Percentiles rank a stretch among this genome's conserved stretches.
phyloP scores from a whole-genome alignment of 2,329 filamentous ascomycete species.

The Talaromyces piceae region DNA sequence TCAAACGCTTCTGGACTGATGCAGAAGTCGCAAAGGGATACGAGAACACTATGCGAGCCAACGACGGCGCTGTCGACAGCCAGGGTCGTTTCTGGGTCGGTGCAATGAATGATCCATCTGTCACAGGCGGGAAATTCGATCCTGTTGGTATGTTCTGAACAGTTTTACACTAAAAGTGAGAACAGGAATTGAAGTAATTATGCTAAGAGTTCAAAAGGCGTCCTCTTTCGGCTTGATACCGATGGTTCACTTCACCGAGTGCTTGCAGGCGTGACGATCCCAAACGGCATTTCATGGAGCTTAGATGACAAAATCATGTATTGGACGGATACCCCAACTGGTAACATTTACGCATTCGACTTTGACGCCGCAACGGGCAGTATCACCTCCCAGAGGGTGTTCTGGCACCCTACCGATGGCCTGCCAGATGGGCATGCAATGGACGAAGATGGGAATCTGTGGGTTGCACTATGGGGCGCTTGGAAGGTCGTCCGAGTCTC shows the following conservation, averaged over 20 bases:
- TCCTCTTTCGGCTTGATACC: slow-evolving; percentile 60
- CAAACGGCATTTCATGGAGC: slow-evolving; percentile 73
- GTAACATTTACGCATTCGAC: slow-evolving; percentile 61
- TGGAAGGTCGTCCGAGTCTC: slow-evolving; percentile 63
- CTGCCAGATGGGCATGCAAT: slow-evolving; percentile 72
- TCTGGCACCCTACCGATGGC: slow-evolving; percentile 51
- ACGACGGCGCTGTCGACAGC: slow-evolving; percentile 70
- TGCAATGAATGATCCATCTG: slow-evolving; percentile 9
- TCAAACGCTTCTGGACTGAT: slow-evolving; percentile 8
- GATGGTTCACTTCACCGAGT: slow-evolving; percentile 50
- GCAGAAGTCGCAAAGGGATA: slow-evolving; percentile 16
- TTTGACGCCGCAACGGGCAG: slow-evolving; percentile 53
- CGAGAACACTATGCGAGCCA: slow-evolving; percentile 42
- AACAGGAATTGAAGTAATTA: slow-evolving; percentile 4
- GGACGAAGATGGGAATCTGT: slow-evolving; percentile 69
- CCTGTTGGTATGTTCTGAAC: slow-evolving; percentile 65
- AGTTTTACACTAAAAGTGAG: background rate
- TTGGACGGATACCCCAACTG: slow-evolving; percentile 65
- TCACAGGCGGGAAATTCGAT: slow-evolving; percentile 48
- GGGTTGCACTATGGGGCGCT: slow-evolving; percentile 72
- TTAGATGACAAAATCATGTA: slow-evolving; percentile 62
- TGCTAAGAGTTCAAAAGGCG: slow-evolving; percentile 42
- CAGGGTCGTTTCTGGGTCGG: slow-evolving; percentile 58
- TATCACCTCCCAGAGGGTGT: slow-evolving; percentile 57
- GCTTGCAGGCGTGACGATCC: slow-evolving; percentile 59